Base-by-base conservation (phyloP, 164 flowering plant genomes). In the Brasenia schreberi region DNA sequence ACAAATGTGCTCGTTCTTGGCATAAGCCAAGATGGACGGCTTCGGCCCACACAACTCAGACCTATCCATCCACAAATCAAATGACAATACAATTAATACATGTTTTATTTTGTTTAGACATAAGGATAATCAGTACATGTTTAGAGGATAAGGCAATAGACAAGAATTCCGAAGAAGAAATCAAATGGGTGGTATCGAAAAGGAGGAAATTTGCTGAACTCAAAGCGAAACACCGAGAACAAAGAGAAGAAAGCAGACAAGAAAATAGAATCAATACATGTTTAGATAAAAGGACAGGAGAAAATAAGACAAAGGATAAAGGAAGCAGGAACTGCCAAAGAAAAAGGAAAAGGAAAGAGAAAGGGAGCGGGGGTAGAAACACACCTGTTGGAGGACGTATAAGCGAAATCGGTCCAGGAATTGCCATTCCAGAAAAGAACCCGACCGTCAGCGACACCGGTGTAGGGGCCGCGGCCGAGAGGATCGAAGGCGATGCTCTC, bases 1-100 rank as follows among this genome's bases (percentile, higher is more conserved):
- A 67, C 99, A 94, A 43, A 91, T 79, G 64, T 94, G 99, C 80
- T 94, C 99, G 64, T 85, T 81, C 83, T 82, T 81, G 78, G 85
- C 60, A 76, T 94, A 89, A 67, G 77, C 71, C 63, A 79, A 17
- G 39, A 83, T 78, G 11, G 90, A 79, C 56, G 94, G 92, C 66
- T 94, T 83, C 42, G 87, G 80, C 61, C 77, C 75, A 77, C 97
- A 94, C 23, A 84, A 59, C 70, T 75, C 90, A 45, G 90, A 83
- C 82, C 92, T 87, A 72, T 43, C 71, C 17, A 63, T 19, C 5
- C 45, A 39, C 17, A 23, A 63, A 33, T 18, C 39, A 33, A 33
- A 33, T 33, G 39, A 3, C 39, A 33, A 3, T 33, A 33, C 4
- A 33, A 12, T 56, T 4, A 56, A 56, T 12, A 56, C 4, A 56